Evolutionary conservation across 2,329 filamentous ascomycete genomes (phyloP).

Genomic region (Cladorrhinum sp.): DNA sequence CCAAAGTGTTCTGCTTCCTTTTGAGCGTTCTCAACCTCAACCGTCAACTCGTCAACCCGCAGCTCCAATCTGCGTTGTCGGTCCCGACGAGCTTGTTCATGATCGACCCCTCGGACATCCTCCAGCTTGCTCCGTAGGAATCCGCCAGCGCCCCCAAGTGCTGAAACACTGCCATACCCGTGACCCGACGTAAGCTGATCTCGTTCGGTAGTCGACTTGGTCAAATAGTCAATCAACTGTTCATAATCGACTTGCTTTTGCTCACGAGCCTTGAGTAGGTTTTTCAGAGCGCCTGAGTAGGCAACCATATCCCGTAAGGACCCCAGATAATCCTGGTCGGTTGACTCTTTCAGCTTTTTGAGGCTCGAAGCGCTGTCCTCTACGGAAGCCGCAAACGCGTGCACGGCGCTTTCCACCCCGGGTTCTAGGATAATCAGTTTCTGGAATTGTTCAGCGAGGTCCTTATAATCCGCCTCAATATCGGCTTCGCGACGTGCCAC

Average conservation of each 20-base stretch:
- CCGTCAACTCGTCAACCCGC: constrained; percentile 85
- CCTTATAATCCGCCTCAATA: constrained; percentile 81
- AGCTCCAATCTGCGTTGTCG: constrained; percentile 86
- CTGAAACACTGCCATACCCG: constrained; percentile 28
- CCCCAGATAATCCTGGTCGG: constrained; percentile 92
- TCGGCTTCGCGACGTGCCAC: constrained; percentile 86
- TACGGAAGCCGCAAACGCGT: constrained; percentile 81
- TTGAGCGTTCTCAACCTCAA: constrained; percentile 84
- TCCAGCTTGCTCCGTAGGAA: constrained; percentile 95
- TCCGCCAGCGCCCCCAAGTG: constrained; percentile 70
- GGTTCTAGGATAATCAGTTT: constrained; percentile 88
- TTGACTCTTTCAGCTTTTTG: constrained; percentile 79
- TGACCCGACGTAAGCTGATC: constrained; percentile 71
- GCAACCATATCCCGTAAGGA: constrained; percentile 93
- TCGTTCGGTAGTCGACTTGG: constrained; percentile 82
- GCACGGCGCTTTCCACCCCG: constrained; percentile 76
- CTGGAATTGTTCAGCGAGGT: constrained; percentile 91
- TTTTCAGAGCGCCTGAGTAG: constrained; percentile 83
- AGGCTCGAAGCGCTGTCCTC: constrained; percentile 79
- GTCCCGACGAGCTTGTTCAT: constrained; percentile 86
- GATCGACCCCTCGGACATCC: constrained; percentile 93
- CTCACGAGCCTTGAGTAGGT: constrained; percentile 86
- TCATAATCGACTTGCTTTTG: constrained; percentile 98
- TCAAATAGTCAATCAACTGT: constrained; percentile 90
- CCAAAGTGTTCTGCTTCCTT: constrained; percentile 89